phyloP scores from a whole-genome alignment of 106 monocot species.

The Acanthochlamys bracteata region DNA sequence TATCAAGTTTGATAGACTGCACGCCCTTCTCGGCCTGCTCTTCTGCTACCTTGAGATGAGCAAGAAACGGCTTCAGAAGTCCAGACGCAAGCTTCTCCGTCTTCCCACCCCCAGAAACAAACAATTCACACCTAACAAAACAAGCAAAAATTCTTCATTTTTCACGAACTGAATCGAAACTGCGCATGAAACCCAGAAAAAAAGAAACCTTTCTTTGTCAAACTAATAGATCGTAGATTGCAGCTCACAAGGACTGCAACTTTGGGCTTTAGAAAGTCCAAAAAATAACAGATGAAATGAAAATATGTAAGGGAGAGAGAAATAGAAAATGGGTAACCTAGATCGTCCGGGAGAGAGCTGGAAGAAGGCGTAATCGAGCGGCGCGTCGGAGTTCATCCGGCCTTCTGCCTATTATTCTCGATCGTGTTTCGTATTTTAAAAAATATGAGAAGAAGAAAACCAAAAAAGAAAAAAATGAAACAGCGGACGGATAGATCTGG shows the following conservation, averaged over 20 bases:
- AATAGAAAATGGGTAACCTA: slow-evolving; percentile 21
- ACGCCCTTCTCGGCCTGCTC: slow-evolving; percentile 45
- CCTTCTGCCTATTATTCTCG: no score
- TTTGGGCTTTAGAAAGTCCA: no score
- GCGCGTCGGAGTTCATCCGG: neutral
- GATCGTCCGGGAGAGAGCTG: slow-evolving; percentile 82
- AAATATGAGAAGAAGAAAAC: no score
- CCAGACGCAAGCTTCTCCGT: slow-evolving; percentile 92
- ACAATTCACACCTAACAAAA: slow-evolving; percentile 69
- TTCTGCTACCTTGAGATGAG: slow-evolving; percentile 78
- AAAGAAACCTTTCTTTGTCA: no score
- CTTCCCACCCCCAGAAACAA: slow-evolving; percentile 69
- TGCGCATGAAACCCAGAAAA: no score
- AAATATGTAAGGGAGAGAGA: neutral
- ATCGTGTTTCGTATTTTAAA: no score
- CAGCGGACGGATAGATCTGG: no score
- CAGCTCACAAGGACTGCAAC: no score
- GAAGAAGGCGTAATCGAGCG: slow-evolving; percentile 63
- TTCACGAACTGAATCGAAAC: no score
- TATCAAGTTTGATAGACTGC: slow-evolving; percentile 49
- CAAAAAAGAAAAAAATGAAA: no score
- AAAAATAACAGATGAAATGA: neutral
- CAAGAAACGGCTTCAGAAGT: slow-evolving; percentile 78
- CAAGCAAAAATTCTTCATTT: neutral
- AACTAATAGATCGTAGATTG: no score